A percentile compares a stretch with the other conserved stretches of the same genome.
Conservation (phyloP, 805 yeast species). For the Candida dajiaensis region DNA sequence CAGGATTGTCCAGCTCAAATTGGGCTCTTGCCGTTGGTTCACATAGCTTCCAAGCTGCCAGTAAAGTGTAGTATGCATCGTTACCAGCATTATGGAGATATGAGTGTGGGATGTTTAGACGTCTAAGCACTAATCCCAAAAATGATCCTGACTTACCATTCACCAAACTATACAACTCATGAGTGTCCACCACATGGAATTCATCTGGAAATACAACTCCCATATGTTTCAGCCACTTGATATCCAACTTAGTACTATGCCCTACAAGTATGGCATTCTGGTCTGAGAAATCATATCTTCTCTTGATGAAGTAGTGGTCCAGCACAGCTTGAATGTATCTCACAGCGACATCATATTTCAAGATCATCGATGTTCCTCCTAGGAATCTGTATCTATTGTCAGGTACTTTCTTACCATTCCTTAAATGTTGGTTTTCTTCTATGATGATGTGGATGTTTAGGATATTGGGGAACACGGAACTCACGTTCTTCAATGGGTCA, state of each 20-base stretch:
- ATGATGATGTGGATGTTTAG: constrained; percentile 32
- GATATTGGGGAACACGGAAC: constrained; percentile 9
- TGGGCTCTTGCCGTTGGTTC: constrained; percentile 24
- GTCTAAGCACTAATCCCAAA: constrained; percentile 37
- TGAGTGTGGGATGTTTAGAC: constrained; percentile 45
- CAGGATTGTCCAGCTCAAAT: neutral
- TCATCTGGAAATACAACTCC: constrained; percentile 37
- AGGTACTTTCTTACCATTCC: constrained; percentile 46
- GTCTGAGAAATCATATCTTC: neutral
- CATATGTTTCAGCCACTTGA: constrained; percentile 39
- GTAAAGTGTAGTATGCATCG: constrained; percentile 54
- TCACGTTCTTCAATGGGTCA: constrained; percentile 14
- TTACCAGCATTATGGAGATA: constrained; percentile 62
- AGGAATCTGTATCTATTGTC: constrained; percentile 43
- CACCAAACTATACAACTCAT: constrained; percentile 32
- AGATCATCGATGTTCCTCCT: constrained; percentile 37
- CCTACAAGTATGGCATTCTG: constrained; percentile 41
- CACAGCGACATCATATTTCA: constrained; percentile 32
- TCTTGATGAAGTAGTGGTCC: constrained; percentile 31
- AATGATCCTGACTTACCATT: constrained; percentile 33
- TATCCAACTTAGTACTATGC: constrained; percentile 47
- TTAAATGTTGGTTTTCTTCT: constrained; percentile 30
- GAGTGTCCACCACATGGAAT: constrained; percentile 38
- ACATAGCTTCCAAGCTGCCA: constrained; percentile 40
- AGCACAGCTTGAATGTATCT: constrained; percentile 35